Evolutionary conservation across 805 yeast genomes (phyloP), one percentile per base, ranked within the genome.

Genomic region (Candida peoriensis): DNA sequence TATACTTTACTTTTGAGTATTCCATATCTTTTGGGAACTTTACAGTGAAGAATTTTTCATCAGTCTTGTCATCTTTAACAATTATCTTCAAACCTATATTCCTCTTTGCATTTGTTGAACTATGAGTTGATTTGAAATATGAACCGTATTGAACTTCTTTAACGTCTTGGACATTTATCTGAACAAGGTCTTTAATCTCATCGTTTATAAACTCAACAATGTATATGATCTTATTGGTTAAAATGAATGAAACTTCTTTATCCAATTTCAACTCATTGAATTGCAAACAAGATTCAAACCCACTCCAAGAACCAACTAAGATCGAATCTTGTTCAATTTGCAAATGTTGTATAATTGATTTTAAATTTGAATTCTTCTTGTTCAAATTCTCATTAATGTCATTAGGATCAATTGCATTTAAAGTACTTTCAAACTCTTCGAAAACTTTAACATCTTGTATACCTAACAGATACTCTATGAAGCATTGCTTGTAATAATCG

Each of bases 401-500:
- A 34, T 44, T 47, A 9, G 54, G 48, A 35, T 52, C 57, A 24
- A 45, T 21, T 10, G 50, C 56, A 25, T 51, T 33, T 32, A 68
- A 44, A 2, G 56, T 49, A 2, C 63, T 52, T 37, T 66, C 72
- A 47, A 64, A 69, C 34, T 62, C 65, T 34, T 62, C 64, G 47
- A 69, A 65, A 6, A 58, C 55, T 10, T 55, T 52, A 15, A 47
- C 47, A n/a, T 46, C 50, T 8, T 55, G 59, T 27, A 56, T 53
- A 1, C 73, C 72, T 5, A 66, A 43, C 1, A 68, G 23, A 33
- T 55, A 66, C 41, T 69, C 74, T 27, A 69, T 50, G 27, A 64
- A 50, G 12, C 70, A 65, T 41, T 69, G 74, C 24, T 55, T 56
- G 52, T 62, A 66, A 41, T 56, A 69, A 47, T 69, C 74, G 17